These are phyloP conservation scores for Boletus subcaerulescens DNA, from an alignment of 768 basidiomycete species.

Conservation along the genomic window DNA sequence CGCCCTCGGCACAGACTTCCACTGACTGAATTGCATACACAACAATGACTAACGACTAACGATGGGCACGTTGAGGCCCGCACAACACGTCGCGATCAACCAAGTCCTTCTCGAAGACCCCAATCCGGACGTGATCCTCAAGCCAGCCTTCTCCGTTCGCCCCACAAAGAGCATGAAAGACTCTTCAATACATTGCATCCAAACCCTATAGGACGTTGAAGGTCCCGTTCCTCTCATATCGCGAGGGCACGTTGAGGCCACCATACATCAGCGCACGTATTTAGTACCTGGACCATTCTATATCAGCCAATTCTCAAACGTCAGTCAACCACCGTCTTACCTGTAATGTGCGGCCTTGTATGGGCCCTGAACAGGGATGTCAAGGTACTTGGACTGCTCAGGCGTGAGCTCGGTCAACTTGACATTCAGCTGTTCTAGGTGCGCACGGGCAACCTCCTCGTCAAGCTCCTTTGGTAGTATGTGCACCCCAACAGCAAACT, in stretches of 20 bases:
- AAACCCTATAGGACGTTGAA: slow-evolving; percentile 57
- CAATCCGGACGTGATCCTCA: slow-evolving; percentile 16
- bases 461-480: slow-evolving; percentile 98
- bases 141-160: slow-evolving; percentile 16
- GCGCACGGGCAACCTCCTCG: slow-evolving; percentile 98
- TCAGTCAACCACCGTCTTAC: slow-evolving; percentile 24
- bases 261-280: slow-evolving; percentile 27
- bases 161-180: slow-evolving; percentile 41
- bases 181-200: slow-evolving; percentile 52
- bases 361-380: slow-evolving; percentile 80
- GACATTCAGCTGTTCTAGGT: slow-evolving; percentile 88
- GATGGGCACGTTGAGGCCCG: slow-evolving; percentile 39
- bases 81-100: slow-evolving; percentile 10
- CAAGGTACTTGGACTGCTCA: slow-evolving; percentile 86
- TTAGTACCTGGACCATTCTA: slow-evolving; percentile 28
- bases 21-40: not conserved
- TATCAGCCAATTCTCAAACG: not conserved
- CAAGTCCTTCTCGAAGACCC: slow-evolving; percentile 5
- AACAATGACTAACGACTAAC: not conserved
- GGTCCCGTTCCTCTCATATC: slow-evolving; percentile 55
- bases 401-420: slow-evolving; percentile 77
- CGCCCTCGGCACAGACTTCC: not conserved
- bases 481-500: slow-evolving; percentile 96
- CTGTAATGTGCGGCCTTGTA: slow-evolving; percentile 75
- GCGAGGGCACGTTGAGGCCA: slow-evolving; percentile 82